Evolutionary conservation across 441 rosid species (phyloP), one percentile per base, ranked within the genome.

Genomic region (Erysimum cheiri): DNA sequence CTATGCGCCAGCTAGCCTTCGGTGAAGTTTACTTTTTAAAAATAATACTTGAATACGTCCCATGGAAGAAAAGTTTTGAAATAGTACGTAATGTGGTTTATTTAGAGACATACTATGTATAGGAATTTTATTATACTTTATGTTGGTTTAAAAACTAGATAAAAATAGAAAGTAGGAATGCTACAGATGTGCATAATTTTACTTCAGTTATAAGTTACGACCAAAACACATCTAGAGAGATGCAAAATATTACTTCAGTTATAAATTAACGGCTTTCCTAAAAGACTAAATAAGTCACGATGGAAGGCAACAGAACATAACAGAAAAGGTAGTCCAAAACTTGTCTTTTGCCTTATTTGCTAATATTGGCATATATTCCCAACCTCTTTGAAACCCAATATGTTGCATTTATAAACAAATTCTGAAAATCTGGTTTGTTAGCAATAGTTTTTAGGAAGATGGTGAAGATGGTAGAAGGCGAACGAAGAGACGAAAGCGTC

Each of bases 401-500:
- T 8, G 8, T 60, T 37, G 39, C 43, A 70, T 52, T 32, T 61
- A 41, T 52, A 53, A 61, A 32, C 31, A 32, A 52, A 14, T 7
- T 63, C 5, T 15, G 26, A 63, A 10, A 13, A 10, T 60, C 33
- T 60, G 32, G 36, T 71, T 22, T 24, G 3, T 44, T 41, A 4
- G 40, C 65, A 46, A 63, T 13, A 6, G 5, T 9, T 40, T 15
- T 15, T 19, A 31, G 15, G 43, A 56, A 37, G 2, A 65, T 52
- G 50, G 39, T 63, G 54, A 50, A 31, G 64, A 55, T 37, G 49
- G 56, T 41, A 55, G 58, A 43, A 12, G 6, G 58, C 5, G 70
- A 62, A 15, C 49, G 54, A 69, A 75, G 59, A 50, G 88, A 80
- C 0, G 81, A 76, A 9, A 72, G 14, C 10, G 72, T 87, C 8